Percentiles rank a stretch among this genome's conserved stretches.
Evolutionary conservation across 2,329 filamentous ascomycete genomes (phyloP).

Genomic region (Aspergillus quadrilineatus): DNA sequence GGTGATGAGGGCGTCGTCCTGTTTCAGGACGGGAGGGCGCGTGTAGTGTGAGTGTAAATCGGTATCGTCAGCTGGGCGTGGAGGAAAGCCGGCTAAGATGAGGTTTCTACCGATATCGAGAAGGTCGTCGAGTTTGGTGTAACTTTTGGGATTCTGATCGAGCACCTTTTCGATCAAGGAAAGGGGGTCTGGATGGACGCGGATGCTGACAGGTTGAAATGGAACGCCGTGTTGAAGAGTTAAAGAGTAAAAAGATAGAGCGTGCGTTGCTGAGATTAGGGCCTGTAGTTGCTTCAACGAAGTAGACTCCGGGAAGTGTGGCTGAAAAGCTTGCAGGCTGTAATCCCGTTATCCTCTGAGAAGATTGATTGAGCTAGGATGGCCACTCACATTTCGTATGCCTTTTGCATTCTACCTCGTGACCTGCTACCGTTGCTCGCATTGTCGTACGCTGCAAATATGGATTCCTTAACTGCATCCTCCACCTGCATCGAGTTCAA

Average conservation of each 20-base stretch:
- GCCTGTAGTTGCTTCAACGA: slow-evolving; percentile 49
- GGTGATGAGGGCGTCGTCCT: slow-evolving; percentile 33
- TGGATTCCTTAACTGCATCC: slow-evolving; percentile 51
- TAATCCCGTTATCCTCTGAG: neutral
- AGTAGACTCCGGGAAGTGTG: slow-evolving; percentile 42
- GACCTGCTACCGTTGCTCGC: slow-evolving; percentile 65
- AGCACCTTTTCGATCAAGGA: slow-evolving; percentile 60
- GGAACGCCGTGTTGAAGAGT: slow-evolving; percentile 64
- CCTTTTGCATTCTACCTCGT: slow-evolving; percentile 62
- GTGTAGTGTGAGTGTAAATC: slow-evolving; percentile 15
- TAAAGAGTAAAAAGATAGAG: slow-evolving; percentile 64
- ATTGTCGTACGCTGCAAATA: slow-evolving; percentile 61
- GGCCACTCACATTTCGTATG: slow-evolving; percentile 53
- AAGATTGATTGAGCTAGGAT: neutral
- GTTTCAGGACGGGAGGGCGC: slow-evolving; percentile 9
- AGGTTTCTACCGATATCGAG: slow-evolving; percentile 61
- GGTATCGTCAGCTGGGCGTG: slow-evolving; percentile 21
- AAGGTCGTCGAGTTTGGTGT: slow-evolving; percentile 64
- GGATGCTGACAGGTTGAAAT: slow-evolving; percentile 65
- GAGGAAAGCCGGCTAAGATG: slow-evolving; percentile 48
- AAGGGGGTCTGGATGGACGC: slow-evolving; percentile 61
- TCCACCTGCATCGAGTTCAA: slow-evolving; percentile 52
- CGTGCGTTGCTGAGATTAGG: slow-evolving; percentile 61
- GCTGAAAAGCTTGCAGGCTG: slow-evolving; percentile 45
- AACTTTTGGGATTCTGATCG: slow-evolving; percentile 61